phyloP scores from a whole-genome alignment of 768 basidiomycete genomes.

The Naganishia randhawae region DNA sequence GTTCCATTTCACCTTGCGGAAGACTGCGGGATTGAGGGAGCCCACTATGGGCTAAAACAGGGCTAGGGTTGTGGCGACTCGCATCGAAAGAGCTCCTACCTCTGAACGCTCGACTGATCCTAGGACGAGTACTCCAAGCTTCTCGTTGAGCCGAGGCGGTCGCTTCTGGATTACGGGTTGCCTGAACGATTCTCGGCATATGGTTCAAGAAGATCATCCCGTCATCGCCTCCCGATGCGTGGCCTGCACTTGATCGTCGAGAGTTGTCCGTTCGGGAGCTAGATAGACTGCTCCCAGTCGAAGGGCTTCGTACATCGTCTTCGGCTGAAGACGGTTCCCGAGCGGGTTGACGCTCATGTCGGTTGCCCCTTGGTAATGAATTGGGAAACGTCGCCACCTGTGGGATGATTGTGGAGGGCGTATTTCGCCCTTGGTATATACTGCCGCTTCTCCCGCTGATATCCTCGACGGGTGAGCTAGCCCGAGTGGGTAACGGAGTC shows the following conservation, averaged over 20 bases:
- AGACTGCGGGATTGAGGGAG: constrained; percentile 1
- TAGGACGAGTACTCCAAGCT: background rate
- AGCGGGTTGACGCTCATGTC: background rate
- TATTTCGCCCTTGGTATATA: background rate
- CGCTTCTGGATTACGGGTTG: background rate
- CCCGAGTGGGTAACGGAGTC: constrained; percentile 26
- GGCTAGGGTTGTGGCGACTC: background rate
- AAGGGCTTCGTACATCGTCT: background rate
- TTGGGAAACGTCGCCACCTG: constrained; percentile 24
- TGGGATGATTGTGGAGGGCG: background rate
- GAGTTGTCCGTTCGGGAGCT: background rate
- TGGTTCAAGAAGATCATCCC: constrained; percentile 3
- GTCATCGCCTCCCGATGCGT: background rate
- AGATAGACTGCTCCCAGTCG: background rate
- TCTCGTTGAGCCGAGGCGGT: background rate
- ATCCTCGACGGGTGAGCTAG: constrained; percentile 22
- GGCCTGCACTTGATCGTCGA: constrained; percentile 1
- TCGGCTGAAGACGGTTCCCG: background rate
- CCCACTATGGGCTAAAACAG: background rate
- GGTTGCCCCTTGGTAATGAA: constrained; percentile 8
- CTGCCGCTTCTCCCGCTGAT: background rate
- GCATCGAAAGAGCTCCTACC: background rate
- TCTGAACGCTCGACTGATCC: background rate
- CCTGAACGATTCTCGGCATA: background rate
- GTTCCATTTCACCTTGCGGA: background rate